phyloP scores from a whole-genome alignment of 2,329 filamentous ascomycete species.

The Pezizomycotina sp. region DNA sequence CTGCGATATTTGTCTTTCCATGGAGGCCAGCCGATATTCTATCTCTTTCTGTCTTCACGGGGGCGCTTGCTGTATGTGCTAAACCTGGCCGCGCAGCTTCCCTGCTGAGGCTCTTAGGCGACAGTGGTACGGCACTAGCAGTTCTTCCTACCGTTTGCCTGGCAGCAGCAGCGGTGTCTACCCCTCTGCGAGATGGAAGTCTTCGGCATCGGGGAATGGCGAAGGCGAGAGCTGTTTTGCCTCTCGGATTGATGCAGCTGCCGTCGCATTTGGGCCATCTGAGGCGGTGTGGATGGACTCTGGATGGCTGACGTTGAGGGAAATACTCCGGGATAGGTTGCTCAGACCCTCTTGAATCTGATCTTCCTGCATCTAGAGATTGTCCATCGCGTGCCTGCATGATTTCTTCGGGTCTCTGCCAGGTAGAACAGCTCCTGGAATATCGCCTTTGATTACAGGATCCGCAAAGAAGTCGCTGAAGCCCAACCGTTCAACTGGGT shows the following conservation, averaged over 20 bases:
- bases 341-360: slow-evolving; percentile 3
- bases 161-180: no score
- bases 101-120: slow-evolving; percentile 6
- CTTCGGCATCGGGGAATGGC: no score
- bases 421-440: slow-evolving; percentile 43
- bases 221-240: no score
- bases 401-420: slow-evolving; percentile 13
- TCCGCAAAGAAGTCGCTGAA: slow-evolving; percentile 77
- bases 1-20: slow-evolving; percentile 18
- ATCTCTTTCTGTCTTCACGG: slow-evolving; percentile 10
- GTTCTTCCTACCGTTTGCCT: no score
- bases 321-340: slow-evolving; percentile 10
- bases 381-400: slow-evolving; percentile 15
- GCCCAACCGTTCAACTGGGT: slow-evolving; percentile 65
- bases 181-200: no score
- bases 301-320: slow-evolving; percentile 4
- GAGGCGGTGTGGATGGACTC: slow-evolving; percentile 4
- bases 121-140: slow-evolving; percentile 2
- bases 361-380: slow-evolving; percentile 10
- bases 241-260: no score
- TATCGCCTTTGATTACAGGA: slow-evolving; percentile 52
- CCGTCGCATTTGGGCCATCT: no score
- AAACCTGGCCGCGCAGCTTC: slow-evolving; percentile 6
- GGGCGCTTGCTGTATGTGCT: slow-evolving; percentile 8
- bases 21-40: slow-evolving; percentile 10